Evolutionary conservation across 2,329 filamentous ascomycete genomes (phyloP).

Genomic region (Beauveria sp.): DNA sequence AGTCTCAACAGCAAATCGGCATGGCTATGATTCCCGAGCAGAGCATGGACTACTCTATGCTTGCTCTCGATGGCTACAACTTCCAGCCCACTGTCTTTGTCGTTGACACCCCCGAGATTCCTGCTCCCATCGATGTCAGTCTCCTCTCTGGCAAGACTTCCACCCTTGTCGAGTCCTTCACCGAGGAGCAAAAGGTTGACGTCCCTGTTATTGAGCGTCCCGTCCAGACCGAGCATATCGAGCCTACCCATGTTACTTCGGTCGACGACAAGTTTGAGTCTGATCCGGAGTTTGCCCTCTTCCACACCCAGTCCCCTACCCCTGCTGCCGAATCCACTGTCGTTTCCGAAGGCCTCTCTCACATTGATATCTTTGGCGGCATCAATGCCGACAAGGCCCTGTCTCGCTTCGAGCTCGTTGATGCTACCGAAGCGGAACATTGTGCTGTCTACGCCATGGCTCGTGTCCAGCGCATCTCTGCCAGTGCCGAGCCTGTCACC

Average conservation of each 20-base stretch:
- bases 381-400: constrained; percentile 57
- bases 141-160: constrained; percentile 65
- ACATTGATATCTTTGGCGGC: constrained; percentile 41
- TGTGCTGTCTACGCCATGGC: constrained; percentile 37
- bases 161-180: constrained; percentile 41
- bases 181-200: constrained; percentile 48
- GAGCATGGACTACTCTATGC: constrained; percentile 63
- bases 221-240: constrained; percentile 25
- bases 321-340: constrained; percentile 25
- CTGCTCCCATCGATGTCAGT: constrained; percentile 49
- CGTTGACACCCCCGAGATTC: constrained; percentile 63
- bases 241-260: constrained; percentile 19
- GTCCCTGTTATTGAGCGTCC: constrained; percentile 45
- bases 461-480: constrained; percentile 42
- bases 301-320: constrained; percentile 35
- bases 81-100: constrained; percentile 68
- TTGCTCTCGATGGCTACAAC: constrained; percentile 54
- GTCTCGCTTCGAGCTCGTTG: constrained; percentile 56
- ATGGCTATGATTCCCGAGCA: constrained; percentile 82
- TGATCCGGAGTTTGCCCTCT: constrained; percentile 55
- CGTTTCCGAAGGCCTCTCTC: constrained; percentile 33
- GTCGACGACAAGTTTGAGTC: constrained; percentile 53
- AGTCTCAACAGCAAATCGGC: constrained; percentile 59
- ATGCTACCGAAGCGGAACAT: constrained; percentile 43
- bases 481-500: constrained; percentile 26